Base-by-base conservation (phyloP, 768 basidiomycete species). In the Agaricus sinodeliciosus region DNA sequence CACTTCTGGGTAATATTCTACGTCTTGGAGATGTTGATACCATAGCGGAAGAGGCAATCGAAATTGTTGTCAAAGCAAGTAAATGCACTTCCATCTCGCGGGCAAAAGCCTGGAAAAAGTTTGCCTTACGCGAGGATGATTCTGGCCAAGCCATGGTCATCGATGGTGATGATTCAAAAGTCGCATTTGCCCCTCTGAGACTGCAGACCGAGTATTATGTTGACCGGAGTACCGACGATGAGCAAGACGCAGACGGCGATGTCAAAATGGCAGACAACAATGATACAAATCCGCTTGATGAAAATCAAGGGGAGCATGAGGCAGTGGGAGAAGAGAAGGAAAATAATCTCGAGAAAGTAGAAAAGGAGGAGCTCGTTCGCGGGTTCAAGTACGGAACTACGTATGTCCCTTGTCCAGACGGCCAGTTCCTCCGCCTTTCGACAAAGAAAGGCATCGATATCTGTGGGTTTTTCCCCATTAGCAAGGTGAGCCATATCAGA, bases 381-480 rank as follows among this genome's bases (percentile, higher is more conserved):
- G 92, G 90, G 1, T 94, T 88, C 73, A 88, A 89, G 68, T 95
- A 96, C 61, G 94, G 94, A 16, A 78, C 90, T 2, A 87, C 89
- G 0, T 94, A 91, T 66, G 87, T 82, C 2, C 91, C 90, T 0
- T 85, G 86, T 67, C 87, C 90, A 2, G 90, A 91, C 48, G 90
- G 83, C n/a, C 82, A 85, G 49, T 95, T 93, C 60, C 79, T 80
- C 27, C 78, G 72, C 56, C 70, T 96, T 36, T 69, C 72, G n/a
- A 89, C 92, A 0, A 77, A 71, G 62, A 86, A 84, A 60, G 95
- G 95, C 0, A 86, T 98, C 43, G 90, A 95, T 47, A 81, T 98
- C 40, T 81, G 87, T 60, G 87, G 85, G 0, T 96, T 97, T 72
- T 87, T 96, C 65, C 76, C 71, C 3, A 65, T 63, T 22, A 76